Base-by-base conservation (phyloP, 345 rosid species). In the Murraya koenigii region DNA sequence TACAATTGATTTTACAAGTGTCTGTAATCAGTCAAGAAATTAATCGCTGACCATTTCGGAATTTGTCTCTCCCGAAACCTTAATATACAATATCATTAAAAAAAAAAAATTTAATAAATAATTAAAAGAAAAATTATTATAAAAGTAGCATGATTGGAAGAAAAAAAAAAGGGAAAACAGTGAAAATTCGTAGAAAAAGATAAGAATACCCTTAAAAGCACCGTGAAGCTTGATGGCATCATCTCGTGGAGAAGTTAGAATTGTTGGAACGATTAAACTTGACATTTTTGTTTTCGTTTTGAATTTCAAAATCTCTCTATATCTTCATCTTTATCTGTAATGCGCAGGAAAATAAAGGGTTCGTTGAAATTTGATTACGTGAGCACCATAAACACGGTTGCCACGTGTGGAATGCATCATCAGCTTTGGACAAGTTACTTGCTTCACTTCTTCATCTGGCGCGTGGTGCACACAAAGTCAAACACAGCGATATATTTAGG, bases 181-280 rank as follows among this genome's bases (percentile, higher is more conserved):
- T 41, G 1, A 13, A 44, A 44, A 44, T 44, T 44, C 49, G 4
- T 13, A 32, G 32, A 55, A 33, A 8, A 36, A 1, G 25, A 44
- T 15, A 25, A 28, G 44, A 62, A 59, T 76, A 90, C 94, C 94
- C 77, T 89, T 91, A 79, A 91, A 91, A 75, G 95, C 93, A 33
- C 85, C 85, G 84, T 84, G 58, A 69, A 91, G 93, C 26, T 83
- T 85, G 56, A 80, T 80, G 30, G 89, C 95, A 44, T 91, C 95
- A 55, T 91, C 95, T 65, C 79, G 80, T 0, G 95, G 93, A 78
- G 90, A 73, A 10, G 81, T 74, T 10, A 78, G 87, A 47, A 70
- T 35, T 47, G 90, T 87, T 30, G 90, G 91, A 9, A 88, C 77
- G 69, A 56, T 87, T 67, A 91, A 71, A 23, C 88, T 87, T 10